Evolutionary conservation across 495 filamentous ascomycete species (phyloP), one percentile per base, ranked within the genome.

Genomic region (Aspergillus saccharolyticus): DNA sequence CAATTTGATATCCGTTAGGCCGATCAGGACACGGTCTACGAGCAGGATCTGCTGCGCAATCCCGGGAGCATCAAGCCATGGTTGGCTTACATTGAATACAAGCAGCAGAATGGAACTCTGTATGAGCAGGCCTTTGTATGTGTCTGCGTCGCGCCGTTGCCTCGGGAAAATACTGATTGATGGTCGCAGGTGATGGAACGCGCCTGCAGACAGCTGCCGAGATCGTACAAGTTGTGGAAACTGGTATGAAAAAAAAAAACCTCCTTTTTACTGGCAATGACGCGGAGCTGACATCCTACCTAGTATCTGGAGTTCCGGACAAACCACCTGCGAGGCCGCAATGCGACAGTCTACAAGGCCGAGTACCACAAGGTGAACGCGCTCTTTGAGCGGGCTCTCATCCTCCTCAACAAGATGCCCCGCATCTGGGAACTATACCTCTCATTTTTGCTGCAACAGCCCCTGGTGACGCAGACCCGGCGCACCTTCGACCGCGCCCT

Each of bases 181-280:
- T 43, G 15, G 33, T 21, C 56, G 18, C 54, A 80, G 78, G 66
- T 81, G 7, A 86, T 96, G 76, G 95, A 99, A 75, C 82, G 95
- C 59, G 93, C 95, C 33, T 96, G 91, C 68, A 79, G 83, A 61
- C 85, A 92, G 61, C 81, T 97, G 25, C 95, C 95, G 42, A 84
- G 95, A 59, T 97, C 91, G 21, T 97, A 96, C 73, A 99, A 97
- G 78, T 77, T 99, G 22, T 99, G 95, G 95, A 99, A 97, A 76
- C 89, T 93, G 85, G 89, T 93, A 76, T 33, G 55, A 76, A 33
- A n/a, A n/a, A n/a, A n/a, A n/a, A n/a, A n/a, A 57, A 48, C 44
- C 47, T 54, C 59, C 50, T 55, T 46, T 58, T 45, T 59, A 18
- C 48, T 52, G 33, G 4, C 5, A 10, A 4, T 30, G 33, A 39